Evolutionary conservation across 495 filamentous ascomycete species (phyloP), one percentile per base, ranked within the genome.

Genomic region (Opeltia flavorubescens): DNA sequence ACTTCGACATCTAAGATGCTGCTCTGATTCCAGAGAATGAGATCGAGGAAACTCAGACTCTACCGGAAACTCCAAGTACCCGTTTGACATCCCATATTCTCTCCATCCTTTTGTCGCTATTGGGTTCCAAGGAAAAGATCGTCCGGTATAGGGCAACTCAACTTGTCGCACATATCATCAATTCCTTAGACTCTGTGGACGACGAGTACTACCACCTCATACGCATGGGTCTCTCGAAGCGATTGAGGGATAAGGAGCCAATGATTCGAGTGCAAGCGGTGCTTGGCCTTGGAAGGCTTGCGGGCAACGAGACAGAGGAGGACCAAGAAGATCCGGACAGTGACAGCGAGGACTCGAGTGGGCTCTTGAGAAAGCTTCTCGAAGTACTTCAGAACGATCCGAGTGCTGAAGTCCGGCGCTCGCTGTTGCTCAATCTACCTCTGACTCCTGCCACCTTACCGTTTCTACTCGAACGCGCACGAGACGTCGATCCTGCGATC

Each of bases 211-310:
- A 94, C 60, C 75, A 87, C 55, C 75, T 82, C 39, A 67, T 95
- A 29, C 73, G 83, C 29, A 67, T 80, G 25, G 83, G 80, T 2
- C 68, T 99, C 18, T 58, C 89, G 33, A 89, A 84, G 63, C 76
- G 91, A 24, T 80, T 96, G 33, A 75, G 84, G 45, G 91, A 99
- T 62, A 96, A 94, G 60, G 91, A 99, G 61, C 70, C 85, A 0
- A 82, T 84, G 55, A 84, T 99, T 11, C 76, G 91, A 29, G 83
- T 89, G 9, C 91, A 99, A 62, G 93, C 91, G n/a, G 89, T 93
- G 5, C 70, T 94, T 48, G 88, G 86, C 5, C 71, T 99, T 15
- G 85, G 84, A 18, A 72, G 88, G 30, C 66, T 96, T 5, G 88
- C 85, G 1, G 84, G 80, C 5, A 88, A 94, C 56, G 78, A 83